Base-by-base conservation (phyloP, 495 filamentous ascomycete species). In the Penicillium psychrofluorescens region DNA sequence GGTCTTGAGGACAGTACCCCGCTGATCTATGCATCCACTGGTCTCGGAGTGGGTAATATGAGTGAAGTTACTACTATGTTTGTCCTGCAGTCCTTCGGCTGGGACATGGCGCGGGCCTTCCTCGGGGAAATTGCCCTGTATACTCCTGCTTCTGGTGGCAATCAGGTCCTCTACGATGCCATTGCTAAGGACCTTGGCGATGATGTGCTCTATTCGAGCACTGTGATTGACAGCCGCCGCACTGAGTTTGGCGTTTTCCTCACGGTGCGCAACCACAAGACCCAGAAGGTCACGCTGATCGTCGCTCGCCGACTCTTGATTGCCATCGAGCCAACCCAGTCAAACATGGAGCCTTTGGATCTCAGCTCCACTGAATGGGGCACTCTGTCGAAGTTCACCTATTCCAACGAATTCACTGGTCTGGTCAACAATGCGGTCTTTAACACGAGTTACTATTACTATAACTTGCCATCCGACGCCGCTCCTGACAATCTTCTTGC, bases 121-220 rank as follows among this genome's bases (percentile, higher is more conserved):
- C 40, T 46, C 0, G 56, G 54, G 13, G 35, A 55, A 30, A 42
- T 51, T 34, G 40, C 15, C 3, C 40, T 48, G 38, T 62, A 56
- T 39, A 58, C 54, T 3, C 63, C 67, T 1, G 50, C 51, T n/a
- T 56, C 59, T n/a, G 56, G 58, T 35, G 59, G 60, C 15, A 70
- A 68, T 48, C 61, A 64, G 43, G 58, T 54, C n/a, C 53, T 73
- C 9, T 73, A 70, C 50, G 50, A 63, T 36, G 51, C 55, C 13
- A 64, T 67, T 48, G 56, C 50, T 6, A 44, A 49, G n/a, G 45
- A 54, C 36, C 56, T 71, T 15, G 55, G 56, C 1, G 33, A 54
- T 11, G 61, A 67, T 44, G 58, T 74, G 11, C 53, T 71, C 5
- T 60, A 68, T 35, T 53, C 50, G 11, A 66, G 55, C 45, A 61